Percentiles rank a stretch among this genome's conserved stretches.
phyloP scores from a whole-genome alignment of 2,329 filamentous ascomycete species.

The Fusarium transvaalense region DNA sequence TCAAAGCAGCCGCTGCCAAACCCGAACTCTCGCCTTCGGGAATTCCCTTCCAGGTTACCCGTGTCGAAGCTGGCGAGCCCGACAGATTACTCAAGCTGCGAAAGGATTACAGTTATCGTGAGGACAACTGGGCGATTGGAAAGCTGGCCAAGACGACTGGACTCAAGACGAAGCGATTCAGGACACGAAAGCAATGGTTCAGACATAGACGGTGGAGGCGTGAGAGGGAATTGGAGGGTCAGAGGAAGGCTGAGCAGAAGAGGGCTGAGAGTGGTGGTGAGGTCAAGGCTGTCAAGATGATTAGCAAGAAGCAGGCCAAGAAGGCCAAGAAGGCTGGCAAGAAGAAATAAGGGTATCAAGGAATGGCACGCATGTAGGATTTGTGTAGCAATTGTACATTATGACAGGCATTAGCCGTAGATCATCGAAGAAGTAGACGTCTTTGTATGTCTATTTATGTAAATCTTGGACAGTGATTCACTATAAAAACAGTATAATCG shows the following conservation, averaged over 20 bases:
- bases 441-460: background rate
- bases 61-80: constrained; percentile 57
- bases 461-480: no score
- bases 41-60: constrained; percentile 62
- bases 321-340: constrained; percentile 55
- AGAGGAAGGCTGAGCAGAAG: constrained; percentile 55
- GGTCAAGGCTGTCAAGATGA: constrained; percentile 49
- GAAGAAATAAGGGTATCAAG: constrained; percentile 49
- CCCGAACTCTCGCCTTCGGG: constrained; percentile 63
- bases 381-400: constrained; percentile 44
- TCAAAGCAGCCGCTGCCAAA: constrained; percentile 55
- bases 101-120: constrained; percentile 69
- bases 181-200: constrained; percentile 64
- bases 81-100: constrained; percentile 64
- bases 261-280: constrained; percentile 52
- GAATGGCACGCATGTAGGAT: constrained; percentile 42
- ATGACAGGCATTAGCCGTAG: constrained; percentile 9
- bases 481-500: background rate
- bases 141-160: constrained; percentile 65
- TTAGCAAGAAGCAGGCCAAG: constrained; percentile 56
- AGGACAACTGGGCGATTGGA: constrained; percentile 71
- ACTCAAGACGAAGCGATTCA: constrained; percentile 62
- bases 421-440: background rate
- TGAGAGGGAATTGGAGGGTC: constrained; percentile 58
- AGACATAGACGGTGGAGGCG: constrained; percentile 59